Evolutionary conservation across 176 grass and related monocot genomes (phyloP).

Genomic region (Oryza meridionalis): DNA sequence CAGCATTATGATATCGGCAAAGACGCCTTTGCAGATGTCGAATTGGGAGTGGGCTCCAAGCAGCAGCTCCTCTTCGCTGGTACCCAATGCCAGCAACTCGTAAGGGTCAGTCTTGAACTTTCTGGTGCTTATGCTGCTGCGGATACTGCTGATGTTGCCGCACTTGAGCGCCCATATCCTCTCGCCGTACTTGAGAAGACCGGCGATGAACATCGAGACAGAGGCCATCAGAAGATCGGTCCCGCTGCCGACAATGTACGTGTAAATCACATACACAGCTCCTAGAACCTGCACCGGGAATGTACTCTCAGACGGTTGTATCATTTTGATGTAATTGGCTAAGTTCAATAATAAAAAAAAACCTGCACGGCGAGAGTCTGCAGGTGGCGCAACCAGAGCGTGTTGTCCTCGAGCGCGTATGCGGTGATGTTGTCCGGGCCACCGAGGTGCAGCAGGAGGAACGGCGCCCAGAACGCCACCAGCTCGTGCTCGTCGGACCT

Average conservation of each 20-base stretch:
- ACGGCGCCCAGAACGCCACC: slow-evolving; percentile 22
- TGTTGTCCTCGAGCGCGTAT: slow-evolving; percentile 36
- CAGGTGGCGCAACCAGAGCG: not conserved
- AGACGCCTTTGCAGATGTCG: not conserved
- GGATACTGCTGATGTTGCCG: not conserved
- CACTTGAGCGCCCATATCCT: not conserved
- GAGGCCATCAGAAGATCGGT: not conserved
- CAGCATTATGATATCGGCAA: not conserved
- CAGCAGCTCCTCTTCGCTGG: not conserved
- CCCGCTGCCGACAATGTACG: not conserved
- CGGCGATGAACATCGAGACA: not conserved
- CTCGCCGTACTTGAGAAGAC: slow-evolving; percentile 24
- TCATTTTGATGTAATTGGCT: no score
- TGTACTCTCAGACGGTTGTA: no score
- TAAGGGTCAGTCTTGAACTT: not conserved
- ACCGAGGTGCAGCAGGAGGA: slow-evolving; percentile 52
- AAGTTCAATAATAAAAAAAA: no score
- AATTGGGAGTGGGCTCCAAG: not conserved
- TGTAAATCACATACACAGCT: not conserved
- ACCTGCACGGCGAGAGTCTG: not conserved
- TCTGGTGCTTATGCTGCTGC: not conserved
- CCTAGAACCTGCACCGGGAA: no score
- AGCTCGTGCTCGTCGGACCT: not conserved
- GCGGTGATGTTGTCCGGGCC: slow-evolving; percentile 50
- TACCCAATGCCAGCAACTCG: not conserved